phyloP scores from a whole-genome alignment of 345 rosid species.

The Euclidium syriacum region DNA sequence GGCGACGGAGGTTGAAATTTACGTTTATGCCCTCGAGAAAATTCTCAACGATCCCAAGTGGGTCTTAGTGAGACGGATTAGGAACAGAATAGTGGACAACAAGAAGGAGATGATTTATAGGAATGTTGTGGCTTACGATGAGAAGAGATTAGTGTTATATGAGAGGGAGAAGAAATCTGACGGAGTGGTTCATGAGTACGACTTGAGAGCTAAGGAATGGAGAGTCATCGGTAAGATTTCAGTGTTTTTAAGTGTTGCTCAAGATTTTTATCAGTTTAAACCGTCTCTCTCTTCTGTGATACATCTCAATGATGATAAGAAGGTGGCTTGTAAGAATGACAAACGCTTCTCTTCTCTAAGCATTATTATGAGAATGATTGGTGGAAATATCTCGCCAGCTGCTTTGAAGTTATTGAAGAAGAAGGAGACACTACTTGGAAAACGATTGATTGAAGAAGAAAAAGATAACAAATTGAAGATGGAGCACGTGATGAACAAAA shows the following conservation, averaged over 20 bases:
- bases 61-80: not conserved
- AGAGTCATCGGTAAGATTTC: not conserved
- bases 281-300: slow-evolving; percentile 10
- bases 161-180: not conserved
- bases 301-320: no score
- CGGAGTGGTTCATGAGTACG: not conserved
- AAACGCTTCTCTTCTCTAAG: no score
- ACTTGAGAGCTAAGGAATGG: not conserved
- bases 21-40: not conserved
- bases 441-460: no score
- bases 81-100: not conserved
- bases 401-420: no score
- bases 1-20: not conserved
- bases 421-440: no score
- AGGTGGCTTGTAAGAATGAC: no score
- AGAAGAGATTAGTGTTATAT: not conserved
- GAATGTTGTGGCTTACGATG: slow-evolving; percentile 4
- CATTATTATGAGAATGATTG: no score
- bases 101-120: not conserved
- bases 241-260: not conserved
- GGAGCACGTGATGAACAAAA: no score
- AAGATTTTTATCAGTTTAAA: not conserved
- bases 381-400: no score
- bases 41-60: not conserved
- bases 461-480: no score